Evolutionary conservation across 2,329 filamentous ascomycete species (phyloP), one percentile per base, ranked within the genome.

Genomic region (Phaeosphaeriaceae sp.): DNA sequence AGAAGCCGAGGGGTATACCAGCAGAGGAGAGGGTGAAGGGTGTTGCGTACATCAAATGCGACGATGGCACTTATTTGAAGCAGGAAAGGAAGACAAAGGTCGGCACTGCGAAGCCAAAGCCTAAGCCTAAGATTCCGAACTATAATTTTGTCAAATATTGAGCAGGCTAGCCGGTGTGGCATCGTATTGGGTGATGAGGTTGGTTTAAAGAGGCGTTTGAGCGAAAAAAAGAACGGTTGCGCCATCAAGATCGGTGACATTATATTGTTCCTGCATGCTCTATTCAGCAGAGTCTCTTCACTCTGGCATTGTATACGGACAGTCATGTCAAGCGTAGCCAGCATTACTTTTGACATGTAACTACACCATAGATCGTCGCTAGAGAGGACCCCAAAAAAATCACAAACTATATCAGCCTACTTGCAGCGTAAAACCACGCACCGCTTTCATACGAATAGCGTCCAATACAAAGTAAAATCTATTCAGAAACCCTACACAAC

Each of bases 401-500:
- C 7, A 7, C 7, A 7, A 36, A 36, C 31, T 15, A 7, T 36
- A 13, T 7, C 7, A 36, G 9, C 31, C 3, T 36, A 27, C 25
- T 4, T 27, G 25, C 5, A 9, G 25, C 25, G 25, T n/a, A 27
- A 27, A 27, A 5, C 25, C 25, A n/a, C n/a, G n/a, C n/a, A n/a
- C 25, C 11, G 6, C 25, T 11, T 31, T 31, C 25, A 11, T 31
- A 31, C 6, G 5, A 31, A 31, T 13, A 36, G 9, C 3, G 3
- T 15, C 13, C 3, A 36, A 13, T 36, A 7, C 7, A 15, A 36
- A 13, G 3, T 15, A 7, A 13, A 3, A 36, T 36, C 42, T 45
- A 13, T 2, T 7, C 42, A 45, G 10, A 21, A 45, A 65, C 57
- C 51, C 62, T 67, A 57, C 69, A 73, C 31, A 72, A 44, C 41